Conservation (phyloP, 1,284 basidiomycete species). For the Heterobasidion annosum region DNA sequence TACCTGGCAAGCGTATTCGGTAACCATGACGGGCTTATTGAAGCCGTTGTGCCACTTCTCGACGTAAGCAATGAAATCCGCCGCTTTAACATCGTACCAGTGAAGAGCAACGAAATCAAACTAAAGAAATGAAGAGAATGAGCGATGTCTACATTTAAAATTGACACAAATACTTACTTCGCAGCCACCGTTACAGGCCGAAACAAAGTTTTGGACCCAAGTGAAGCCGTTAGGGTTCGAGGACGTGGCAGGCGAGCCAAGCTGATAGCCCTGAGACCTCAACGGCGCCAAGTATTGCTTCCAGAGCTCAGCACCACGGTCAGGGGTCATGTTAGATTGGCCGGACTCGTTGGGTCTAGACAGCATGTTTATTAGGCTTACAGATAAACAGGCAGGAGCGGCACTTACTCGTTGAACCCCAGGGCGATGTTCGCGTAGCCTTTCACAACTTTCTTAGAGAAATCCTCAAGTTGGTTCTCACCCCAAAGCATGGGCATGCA, state of each 20-base stretch:
- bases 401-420: slow-evolving; percentile 64
- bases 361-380: slow-evolving; percentile 1
- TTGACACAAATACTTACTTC: slow-evolving; percentile 27
- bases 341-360: slow-evolving; percentile 47
- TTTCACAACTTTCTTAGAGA: slow-evolving; percentile 31
- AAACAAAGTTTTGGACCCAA: slow-evolving; percentile 58
- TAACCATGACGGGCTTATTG: slow-evolving; percentile 45
- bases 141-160: slow-evolving; percentile 18
- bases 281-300: slow-evolving; percentile 54
- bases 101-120: slow-evolving; percentile 44
- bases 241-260: slow-evolving; percentile 63
- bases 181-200: slow-evolving; percentile 41
- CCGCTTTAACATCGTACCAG: slow-evolving; percentile 47
- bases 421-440: slow-evolving; percentile 46
- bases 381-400: neutral
- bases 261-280: slow-evolving; percentile 40
- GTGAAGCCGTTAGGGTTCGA: slow-evolving; percentile 45
- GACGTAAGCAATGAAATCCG: slow-evolving; percentile 44
- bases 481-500: slow-evolving; percentile 70
- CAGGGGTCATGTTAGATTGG: slow-evolving; percentile 55
- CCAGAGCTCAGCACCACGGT: slow-evolving; percentile 47
- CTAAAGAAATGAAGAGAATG: slow-evolving; percentile 22
- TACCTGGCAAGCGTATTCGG: slow-evolving; percentile 65
- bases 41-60: slow-evolving; percentile 42
- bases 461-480: slow-evolving; percentile 31